A percentile compares a stretch with the other conserved stretches of the same genome.
Conservation (phyloP, 73 alveolate species). For the Blepharisma japonicum region DNA sequence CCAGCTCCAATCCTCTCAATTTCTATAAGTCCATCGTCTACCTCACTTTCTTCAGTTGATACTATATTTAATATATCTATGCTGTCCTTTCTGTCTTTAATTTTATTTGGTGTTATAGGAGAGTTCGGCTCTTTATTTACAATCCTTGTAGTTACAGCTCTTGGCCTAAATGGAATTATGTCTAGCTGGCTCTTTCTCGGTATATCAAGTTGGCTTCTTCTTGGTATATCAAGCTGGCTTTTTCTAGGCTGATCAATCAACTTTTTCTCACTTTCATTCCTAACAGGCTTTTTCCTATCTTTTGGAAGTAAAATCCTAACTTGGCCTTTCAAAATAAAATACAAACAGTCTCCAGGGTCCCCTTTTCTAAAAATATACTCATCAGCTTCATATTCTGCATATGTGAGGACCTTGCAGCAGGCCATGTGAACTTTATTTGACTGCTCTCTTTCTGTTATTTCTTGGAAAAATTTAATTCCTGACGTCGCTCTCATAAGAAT, state of each 20-base stretch:
- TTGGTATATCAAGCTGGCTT: too few species aligned
- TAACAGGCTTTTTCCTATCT: too few species aligned
- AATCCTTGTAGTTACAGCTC: neutral
- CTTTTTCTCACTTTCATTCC: too few species aligned
- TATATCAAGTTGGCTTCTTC: too few species aligned
- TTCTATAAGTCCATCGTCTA: neutral
- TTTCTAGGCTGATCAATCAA: too few species aligned
- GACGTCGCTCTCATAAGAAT: neutral
- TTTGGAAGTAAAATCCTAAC: neutral
- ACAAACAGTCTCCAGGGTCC: neutral
- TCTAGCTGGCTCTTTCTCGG: too few species aligned
- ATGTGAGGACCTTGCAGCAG: slow-evolving; percentile 20
- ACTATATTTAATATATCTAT: neutral
- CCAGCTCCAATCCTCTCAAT: slow-evolving; percentile 13
- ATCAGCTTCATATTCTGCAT: neutral
- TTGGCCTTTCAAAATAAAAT: neutral
- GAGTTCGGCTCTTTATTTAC: neutral
- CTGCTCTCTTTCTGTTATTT: neutral
- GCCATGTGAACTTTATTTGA: neutral
- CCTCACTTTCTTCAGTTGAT: neutral
- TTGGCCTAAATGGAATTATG: neutral
- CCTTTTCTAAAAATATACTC: slow-evolving; percentile 22
- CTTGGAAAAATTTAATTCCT: neutral
- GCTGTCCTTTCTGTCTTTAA: neutral
- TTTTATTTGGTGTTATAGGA: neutral